A percentile compares a stretch with the other conserved stretches of the same genome.
Evolutionary conservation across 805 yeast species (phyloP).

Genomic region (Starmera caribaea): DNA sequence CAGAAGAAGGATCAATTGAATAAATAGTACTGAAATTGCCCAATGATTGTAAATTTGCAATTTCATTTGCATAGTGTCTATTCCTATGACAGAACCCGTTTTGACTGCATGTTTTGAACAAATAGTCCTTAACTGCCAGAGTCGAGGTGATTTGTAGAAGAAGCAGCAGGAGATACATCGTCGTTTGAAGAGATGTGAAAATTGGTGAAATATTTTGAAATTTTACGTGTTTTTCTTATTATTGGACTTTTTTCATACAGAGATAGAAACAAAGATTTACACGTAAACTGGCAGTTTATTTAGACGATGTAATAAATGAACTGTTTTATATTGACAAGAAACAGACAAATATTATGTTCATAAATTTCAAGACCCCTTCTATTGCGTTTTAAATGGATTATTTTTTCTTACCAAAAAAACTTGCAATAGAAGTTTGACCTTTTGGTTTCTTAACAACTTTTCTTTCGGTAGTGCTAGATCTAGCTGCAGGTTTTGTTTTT

Average conservation of each 20-base stretch:
- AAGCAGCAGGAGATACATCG: slow-evolving; percentile 1
- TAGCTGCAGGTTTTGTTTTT: slow-evolving; percentile 6
- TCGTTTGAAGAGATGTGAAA: neutral
- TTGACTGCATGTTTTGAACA: slow-evolving; percentile 70
- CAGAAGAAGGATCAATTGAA: slow-evolving; percentile 26
- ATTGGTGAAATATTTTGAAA: neutral
- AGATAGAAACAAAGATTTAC: too few species aligned
- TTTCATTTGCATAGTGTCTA: slow-evolving; percentile 45
- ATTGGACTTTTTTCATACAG: too few species aligned
- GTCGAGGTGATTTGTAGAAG: slow-evolving; percentile 1
- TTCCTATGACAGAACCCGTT: slow-evolving; percentile 83
- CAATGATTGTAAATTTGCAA: neutral
- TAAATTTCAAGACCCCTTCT: too few species aligned
- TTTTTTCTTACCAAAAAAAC: slow-evolving; percentile 33
- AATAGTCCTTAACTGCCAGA: slow-evolving; percentile 46
- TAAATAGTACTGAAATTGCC: slow-evolving; percentile 27
- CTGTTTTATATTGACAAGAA: too few species aligned
- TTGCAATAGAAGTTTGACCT: slow-evolving; percentile 11
- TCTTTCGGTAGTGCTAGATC: too few species aligned
- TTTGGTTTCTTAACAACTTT: too few species aligned
- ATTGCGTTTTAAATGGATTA: neutral
- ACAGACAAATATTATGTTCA: too few species aligned
- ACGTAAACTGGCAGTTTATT: too few species aligned
- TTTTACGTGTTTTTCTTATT: too few species aligned
- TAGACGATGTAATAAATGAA: too few species aligned